phyloP scores from a whole-genome alignment of 1,139 yeast species.

The Saccharomyces hybrid region DNA sequence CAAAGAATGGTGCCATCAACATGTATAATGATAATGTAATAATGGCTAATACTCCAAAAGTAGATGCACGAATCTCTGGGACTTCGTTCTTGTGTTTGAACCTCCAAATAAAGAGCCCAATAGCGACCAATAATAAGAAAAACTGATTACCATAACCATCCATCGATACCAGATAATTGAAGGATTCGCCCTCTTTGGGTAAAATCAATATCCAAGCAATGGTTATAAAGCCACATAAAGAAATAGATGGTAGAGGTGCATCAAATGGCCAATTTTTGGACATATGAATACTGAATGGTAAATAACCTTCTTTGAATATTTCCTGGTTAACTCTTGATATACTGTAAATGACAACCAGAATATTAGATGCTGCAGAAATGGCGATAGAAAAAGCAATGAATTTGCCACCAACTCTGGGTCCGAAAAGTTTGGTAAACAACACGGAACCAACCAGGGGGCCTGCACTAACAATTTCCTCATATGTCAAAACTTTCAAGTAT shows the following conservation, averaged over 20 bases:
- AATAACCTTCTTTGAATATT: conserved; percentile 53
- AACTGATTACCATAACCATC: conserved; percentile 52
- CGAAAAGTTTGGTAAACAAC: conserved; percentile 49
- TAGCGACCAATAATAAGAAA: conserved; percentile 41
- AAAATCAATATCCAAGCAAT: conserved; percentile 35
- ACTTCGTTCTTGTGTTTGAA: conserved; percentile 37
- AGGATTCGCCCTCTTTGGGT: conserved; percentile 47
- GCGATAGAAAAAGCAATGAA: conserved; percentile 51
- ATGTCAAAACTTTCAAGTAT: conserved; percentile 47
- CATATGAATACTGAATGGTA: conserved; percentile 46
- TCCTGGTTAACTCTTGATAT: conserved; percentile 58
- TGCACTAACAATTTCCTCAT: conserved; percentile 44
- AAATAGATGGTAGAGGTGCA: conserved; percentile 46
- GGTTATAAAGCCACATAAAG: conserved; percentile 31
- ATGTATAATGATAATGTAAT: conserved; percentile 38
- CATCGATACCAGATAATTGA: conserved; percentile 47
- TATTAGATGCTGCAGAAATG: conserved; percentile 53
- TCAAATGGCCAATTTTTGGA: conserved; percentile 52
- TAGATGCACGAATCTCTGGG: conserved; percentile 45
- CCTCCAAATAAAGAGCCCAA: conserved; percentile 47
- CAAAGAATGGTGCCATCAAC: conserved; percentile 41
- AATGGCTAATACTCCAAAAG: conserved; percentile 39
- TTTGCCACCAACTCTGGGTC: conserved; percentile 43
- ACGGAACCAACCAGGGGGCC: conserved; percentile 55
- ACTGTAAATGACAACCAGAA: conserved; percentile 53